Base-by-base conservation (phyloP, 768 basidiomycete genomes). In the Pilatotrama ljubarskyi region DNA sequence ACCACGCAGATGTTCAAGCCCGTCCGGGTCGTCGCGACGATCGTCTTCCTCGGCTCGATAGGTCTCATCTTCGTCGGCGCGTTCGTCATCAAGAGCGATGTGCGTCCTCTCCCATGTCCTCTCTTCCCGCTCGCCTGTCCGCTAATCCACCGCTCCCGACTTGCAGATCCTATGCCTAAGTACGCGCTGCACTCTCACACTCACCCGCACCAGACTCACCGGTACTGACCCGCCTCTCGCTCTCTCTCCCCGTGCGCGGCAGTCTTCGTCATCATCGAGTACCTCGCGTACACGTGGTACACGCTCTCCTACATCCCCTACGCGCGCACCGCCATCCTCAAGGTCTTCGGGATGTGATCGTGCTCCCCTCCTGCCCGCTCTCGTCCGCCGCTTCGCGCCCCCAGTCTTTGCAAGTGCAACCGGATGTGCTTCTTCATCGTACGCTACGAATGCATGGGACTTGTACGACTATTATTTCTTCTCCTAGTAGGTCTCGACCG, bases 1-100 rank as follows among this genome's bases (percentile, higher is more conserved):
- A n/a, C n/a, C n/a, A n/a, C 35, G 36, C 10, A 94, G 93, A 95
- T 95, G 94, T 96, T 96, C 82, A 95, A 95, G 74, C 91, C 93
- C 50, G 84, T 96, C 20, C 92, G 95, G 51, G 74, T 96, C 6
- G 75, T 91, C 18, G 94, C 95, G 2, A 85, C 92, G 1, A 72
- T 94, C 59, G 69, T 95, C 36, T 85, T 96, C 71, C 71, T 98
- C 13, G 89, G 74, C 0, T 86, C 88, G 15, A 91, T 97, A 62
- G 88, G 73, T 9, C 82, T 96, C 62, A 87, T 94, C 51, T 93
- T 96, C 58, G 82, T 97, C 25, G 86, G 84, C 24, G 95, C 94
- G 1, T 95, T 95, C 72, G 91, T 89, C 17, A 70, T 94, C 18
- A 17, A 66, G 29, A 92, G 78, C 68, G 86, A 84, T 63, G 88